Evolutionary conservation across 805 yeast genomes (phyloP).

Genomic region (Pichia nakasei): DNA sequence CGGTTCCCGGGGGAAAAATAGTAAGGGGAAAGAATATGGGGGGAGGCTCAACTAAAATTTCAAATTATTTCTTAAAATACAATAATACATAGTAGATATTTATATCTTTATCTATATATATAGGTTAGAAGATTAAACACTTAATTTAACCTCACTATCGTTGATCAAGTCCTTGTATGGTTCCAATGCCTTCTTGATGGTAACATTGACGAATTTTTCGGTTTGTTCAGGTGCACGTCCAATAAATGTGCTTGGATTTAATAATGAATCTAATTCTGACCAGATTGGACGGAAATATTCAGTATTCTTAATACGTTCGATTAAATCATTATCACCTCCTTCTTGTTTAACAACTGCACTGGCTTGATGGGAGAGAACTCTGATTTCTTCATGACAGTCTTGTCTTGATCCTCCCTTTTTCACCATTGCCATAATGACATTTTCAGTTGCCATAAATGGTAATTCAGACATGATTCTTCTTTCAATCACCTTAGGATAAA

Average conservation of each 20-base stretch:
- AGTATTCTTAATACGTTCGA: constrained; percentile 73
- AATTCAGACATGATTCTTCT: constrained; percentile 90
- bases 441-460: constrained; percentile 99
- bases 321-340: constrained; percentile 97
- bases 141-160: constrained; percentile 63
- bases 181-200: constrained; percentile 74
- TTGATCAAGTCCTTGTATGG: constrained; percentile 55
- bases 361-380: constrained; percentile 95
- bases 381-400: constrained; percentile 95
- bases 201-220: constrained; percentile 78
- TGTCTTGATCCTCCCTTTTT: constrained; percentile 97
- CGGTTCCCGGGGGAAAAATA: too few relatives aligned
- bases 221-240: constrained; percentile 99
- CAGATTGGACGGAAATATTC: constrained; percentile 85
- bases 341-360: constrained; percentile 94
- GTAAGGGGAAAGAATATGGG: too few relatives aligned
- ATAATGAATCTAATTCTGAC: constrained; percentile 66
- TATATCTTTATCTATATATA: too few relatives aligned
- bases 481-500: constrained; percentile 97
- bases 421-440: constrained; percentile 99
- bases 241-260: constrained; percentile 90
- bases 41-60: too few relatives aligned
- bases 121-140: constrained; percentile 41
- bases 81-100: too few relatives aligned
- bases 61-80: too few relatives aligned